Evolutionary conservation across 176 grass and related monocot genomes (phyloP).

Genomic region (Avena eriantha): DNA sequence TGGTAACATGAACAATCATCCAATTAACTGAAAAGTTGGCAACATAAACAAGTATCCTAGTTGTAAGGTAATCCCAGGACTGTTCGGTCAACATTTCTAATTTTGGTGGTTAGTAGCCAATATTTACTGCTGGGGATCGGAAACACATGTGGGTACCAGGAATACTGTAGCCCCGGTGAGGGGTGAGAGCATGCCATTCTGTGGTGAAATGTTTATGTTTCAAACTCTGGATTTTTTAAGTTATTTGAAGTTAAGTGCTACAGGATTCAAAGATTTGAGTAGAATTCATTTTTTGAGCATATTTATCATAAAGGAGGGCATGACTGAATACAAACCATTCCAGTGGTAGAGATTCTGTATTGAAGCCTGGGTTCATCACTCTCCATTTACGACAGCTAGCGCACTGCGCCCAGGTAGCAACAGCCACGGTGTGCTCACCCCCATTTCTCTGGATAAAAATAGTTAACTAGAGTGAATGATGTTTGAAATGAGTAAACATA

Average conservation of each 20-base stretch:
- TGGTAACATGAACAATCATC: too few species aligned
- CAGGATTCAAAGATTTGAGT: not conserved
- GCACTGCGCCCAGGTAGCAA: constrained; percentile 81
- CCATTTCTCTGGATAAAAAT: constrained; percentile 60
- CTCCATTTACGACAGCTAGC: constrained; percentile 79
- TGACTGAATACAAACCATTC: constrained; percentile 64
- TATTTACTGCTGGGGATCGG: too few species aligned
- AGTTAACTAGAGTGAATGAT: constrained; percentile 35
- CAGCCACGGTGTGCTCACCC: constrained; percentile 46
- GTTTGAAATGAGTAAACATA: constrained; percentile 5
- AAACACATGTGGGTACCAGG: not conserved
- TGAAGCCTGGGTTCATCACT: constrained; percentile 53
- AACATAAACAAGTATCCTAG: too few species aligned
- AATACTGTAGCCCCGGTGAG: not conserved
- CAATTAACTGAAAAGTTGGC: too few species aligned
- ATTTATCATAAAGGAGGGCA: not conserved
- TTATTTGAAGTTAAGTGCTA: not conserved
- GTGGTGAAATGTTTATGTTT: not conserved
- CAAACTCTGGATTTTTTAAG: not conserved
- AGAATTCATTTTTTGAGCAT: not conserved
- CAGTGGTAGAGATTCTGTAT: constrained; percentile 49
- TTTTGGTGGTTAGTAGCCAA: too few species aligned
- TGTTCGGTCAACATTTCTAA: not conserved
- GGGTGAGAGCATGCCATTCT: not conserved
- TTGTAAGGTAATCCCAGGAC: not conserved